phyloP scores from a whole-genome alignment of 2,329 filamentous ascomycete genomes.

The Penicillium freii region DNA sequence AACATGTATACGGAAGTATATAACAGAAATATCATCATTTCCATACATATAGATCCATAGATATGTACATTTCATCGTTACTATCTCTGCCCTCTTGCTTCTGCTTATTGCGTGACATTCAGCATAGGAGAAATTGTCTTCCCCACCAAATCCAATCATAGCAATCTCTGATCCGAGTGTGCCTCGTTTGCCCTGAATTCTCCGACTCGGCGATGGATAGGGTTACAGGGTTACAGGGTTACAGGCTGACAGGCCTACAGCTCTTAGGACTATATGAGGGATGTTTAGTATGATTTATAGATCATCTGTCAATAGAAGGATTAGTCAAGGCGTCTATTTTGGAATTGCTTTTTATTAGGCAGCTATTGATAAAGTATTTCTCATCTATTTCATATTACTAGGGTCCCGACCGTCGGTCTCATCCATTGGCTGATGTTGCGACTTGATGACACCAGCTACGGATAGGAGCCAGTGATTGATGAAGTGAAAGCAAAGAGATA shows the following conservation, averaged over 20 bases:
- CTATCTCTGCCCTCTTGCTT: neutral
- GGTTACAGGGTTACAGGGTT: neutral
- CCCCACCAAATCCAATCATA: slow-evolving; percentile 7
- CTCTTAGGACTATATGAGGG: neutral
- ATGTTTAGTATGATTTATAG: neutral
- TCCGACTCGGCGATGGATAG: slow-evolving; percentile 1
- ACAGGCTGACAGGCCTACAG: too few relatives aligned
- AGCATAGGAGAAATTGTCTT: neutral
- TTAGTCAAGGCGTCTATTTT: neutral
- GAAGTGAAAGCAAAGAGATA: neutral
- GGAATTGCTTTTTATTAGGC: neutral
- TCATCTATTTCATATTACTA: neutral
- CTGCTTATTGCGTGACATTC: neutral
- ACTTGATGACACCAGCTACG: neutral
- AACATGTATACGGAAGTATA: neutral
- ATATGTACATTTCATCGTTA: neutral
- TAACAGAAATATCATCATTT: neutral
- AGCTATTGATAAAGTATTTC: neutral
- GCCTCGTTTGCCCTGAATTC: slow-evolving; percentile 2
- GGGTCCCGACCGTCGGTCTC: neutral
- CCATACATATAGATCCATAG: neutral
- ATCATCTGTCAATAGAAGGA: neutral
- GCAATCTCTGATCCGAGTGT: slow-evolving; percentile 4
- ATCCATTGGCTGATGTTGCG: slow-evolving; percentile 4
- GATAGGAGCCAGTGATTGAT: neutral